phyloP scores from a whole-genome alignment of 495 filamentous ascomycete species.

The Xylaria longipes region DNA sequence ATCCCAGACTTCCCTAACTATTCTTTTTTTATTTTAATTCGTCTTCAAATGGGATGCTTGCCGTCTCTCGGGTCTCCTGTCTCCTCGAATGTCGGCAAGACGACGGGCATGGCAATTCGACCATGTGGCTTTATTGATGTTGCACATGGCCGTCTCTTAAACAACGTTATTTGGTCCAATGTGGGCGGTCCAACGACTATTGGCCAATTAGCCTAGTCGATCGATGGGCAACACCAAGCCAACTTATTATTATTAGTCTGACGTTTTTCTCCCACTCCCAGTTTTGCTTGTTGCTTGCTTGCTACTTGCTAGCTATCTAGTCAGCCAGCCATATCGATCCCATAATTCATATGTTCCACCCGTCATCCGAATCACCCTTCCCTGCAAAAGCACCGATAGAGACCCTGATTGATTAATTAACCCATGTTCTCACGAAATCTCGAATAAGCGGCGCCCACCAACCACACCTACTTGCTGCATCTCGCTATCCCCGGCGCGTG shows the following conservation, averaged over 20 bases:
- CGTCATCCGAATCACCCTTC: conserved; percentile 6
- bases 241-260: conserved; percentile 9
- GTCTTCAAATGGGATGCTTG: conserved; percentile 11
- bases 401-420: background rate
- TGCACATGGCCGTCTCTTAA: conserved; percentile 3
- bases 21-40: conserved; percentile 13
- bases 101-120: conserved; percentile 9
- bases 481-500: background rate
- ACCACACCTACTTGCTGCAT: background rate
- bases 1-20: background rate
- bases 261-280: conserved; percentile 8
- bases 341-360: conserved; percentile 9
- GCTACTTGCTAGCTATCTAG: background rate
- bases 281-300: background rate
- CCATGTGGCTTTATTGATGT: conserved; percentile 10
- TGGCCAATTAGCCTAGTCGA: conserved; percentile 20
- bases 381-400: background rate
- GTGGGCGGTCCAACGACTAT: conserved; percentile 3
- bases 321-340: background rate
- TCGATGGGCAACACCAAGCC: conserved; percentile 7
- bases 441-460: background rate
- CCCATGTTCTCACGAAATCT: conserved; percentile 3
- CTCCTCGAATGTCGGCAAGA: conserved; percentile 7
- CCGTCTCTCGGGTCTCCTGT: background rate
- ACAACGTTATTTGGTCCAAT: background rate